Base-by-base conservation (phyloP, 2,329 filamentous ascomycete species). In the Ilyonectria sp. region DNA sequence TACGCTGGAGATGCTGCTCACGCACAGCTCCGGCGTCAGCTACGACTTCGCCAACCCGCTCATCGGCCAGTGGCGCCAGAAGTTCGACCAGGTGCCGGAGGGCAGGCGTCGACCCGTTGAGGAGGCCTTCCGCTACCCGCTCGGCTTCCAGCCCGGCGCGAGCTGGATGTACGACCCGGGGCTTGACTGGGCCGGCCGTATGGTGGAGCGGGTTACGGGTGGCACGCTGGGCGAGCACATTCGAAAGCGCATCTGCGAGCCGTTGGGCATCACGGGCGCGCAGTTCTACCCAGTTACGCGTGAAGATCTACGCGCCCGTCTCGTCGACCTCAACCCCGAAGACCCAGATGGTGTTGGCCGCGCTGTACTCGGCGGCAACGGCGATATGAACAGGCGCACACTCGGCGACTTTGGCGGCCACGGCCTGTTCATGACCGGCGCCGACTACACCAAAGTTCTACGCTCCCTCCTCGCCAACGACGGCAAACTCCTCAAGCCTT, bases 101-200 rank as follows among this genome's bases (percentile, higher is more conserved):
- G 69, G 60, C 3, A 54, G 52, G 2, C 69, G 43, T n/a, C 69
- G 71, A 13, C 79, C 78, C 0, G 82, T 89, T 0, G 80, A 83
- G 11, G 80, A 84, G 19, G 69, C 80, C 0, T 86, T 82, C 67
- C 66, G 68, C 11, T 80, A 83, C 10, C 86, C 86, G 0, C 81
- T 89, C 3, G 57, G 74, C 10, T 87, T 82, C 68, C 84, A 90
- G 62, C 88, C 87, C 0, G 87, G 87, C 0, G 75, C 78, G 0
- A 76, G 79, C 3, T 90, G 86, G 86, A 79, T 80, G 68, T 89
- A 89, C 67, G 82, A 85, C 0, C 70, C 81, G 1, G 80, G 82
- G 1, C 73, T 86, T 1, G 87, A 90, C 76, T 89, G 86, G 86
- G 84, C 83, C 0, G 87, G 87, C 3, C 79, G 82, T 0, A 77